Base-by-base conservation (phyloP, 257 asterid genomes). In the Jasminum sambac region DNA sequence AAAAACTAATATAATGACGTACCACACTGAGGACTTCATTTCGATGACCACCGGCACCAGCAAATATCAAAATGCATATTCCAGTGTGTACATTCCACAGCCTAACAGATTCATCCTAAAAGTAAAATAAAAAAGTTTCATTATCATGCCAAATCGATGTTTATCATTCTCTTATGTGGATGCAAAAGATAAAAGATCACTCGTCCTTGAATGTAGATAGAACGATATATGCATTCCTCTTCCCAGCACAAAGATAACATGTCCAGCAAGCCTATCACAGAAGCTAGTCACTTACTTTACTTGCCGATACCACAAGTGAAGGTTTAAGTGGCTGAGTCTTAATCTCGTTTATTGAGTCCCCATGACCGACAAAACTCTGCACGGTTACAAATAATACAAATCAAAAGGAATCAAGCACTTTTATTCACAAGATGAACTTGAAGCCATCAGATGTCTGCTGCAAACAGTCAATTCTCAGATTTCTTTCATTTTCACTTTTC, bases 31-130 rank as follows among this genome's bases (percentile, higher is more conserved):
- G 95, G 59, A 95, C 98, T 84, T 95, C 99, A 88, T 95, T 95
- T 60, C 96, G 98, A 79, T 95, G 99, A 74, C 99, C 99, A 59
- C 99, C 99, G 67, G 99, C 96, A 71, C 99, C 99, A 81, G 99
- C 96, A 91, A 91, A 95, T 66, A 95, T 81, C 86, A 95, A 85
- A 79, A 94, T 94, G 88, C 99, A 94, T 80, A 94, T 86, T 72
- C 99, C 99, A 5, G 99, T 94, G 68, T 94, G 96, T 67, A 95
- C 88, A 80, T 94, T 94, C 98, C 98, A 90, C 67, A 94, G 77
- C 76, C 98, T 96, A 70, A 94, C 96, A 71, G 99, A 95, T 85
- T 95, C 99, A 79, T 95, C 99, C 99, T 95, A 86, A 25, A 26
- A 30, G 4, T 30, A 30, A 30, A 30, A 30, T 30, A 30, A 30